These are phyloP conservation scores for Calonectria ilicicola DNA, from an alignment of 2,329 filamentous ascomycete genomes.

Conservation along the genomic window DNA sequence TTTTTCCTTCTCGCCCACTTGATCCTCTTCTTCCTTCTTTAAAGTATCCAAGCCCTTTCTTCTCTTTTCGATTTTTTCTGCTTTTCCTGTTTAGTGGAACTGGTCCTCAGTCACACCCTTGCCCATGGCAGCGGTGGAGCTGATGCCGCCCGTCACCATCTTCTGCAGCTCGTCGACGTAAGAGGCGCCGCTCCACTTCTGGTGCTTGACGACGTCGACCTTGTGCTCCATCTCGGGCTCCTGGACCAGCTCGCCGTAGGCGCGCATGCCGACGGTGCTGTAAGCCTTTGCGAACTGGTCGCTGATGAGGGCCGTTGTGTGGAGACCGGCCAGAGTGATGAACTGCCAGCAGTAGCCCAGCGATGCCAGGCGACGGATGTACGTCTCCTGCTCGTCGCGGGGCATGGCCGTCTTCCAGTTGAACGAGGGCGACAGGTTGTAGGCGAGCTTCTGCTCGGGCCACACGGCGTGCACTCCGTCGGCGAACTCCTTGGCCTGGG, in stretches of 20 bases:
- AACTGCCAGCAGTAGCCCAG: conserved; percentile 99
- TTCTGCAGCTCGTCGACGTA: conserved; percentile 96
- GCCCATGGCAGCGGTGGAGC: conserved; percentile 94
- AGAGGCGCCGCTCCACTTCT: conserved; percentile 97
- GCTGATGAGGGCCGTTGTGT: conserved; percentile 93
- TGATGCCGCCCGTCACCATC: conserved; percentile 96
- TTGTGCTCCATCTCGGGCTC: conserved; percentile 94
- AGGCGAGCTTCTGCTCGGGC: conserved; percentile 97
- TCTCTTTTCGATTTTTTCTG: neutral
- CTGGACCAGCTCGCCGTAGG: conserved; percentile 96
- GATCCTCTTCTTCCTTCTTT: neutral
- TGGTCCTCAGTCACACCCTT: conserved; percentile 98
- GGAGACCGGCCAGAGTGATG: conserved; percentile 97
- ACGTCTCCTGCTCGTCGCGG: conserved; percentile 92
- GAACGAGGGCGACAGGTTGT: conserved; percentile 98
- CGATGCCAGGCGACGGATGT: conserved; percentile 87
- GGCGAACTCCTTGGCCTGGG: conserved; percentile 93
- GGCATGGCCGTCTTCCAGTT: conserved; percentile 99
- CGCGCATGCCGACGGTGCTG: conserved; percentile 87
- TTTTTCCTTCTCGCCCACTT: neutral
- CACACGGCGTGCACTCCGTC: conserved; percentile 92
- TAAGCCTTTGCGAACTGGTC: conserved; percentile 90
- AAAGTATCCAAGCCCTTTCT: conserved; percentile 16
- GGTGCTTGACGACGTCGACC: conserved; percentile 96
- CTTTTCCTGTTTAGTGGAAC: conserved; percentile 63